These are phyloP conservation scores for Zalaria sp. DNA, from an alignment of 2,329 filamentous ascomycete species.

Conservation along the genomic window DNA sequence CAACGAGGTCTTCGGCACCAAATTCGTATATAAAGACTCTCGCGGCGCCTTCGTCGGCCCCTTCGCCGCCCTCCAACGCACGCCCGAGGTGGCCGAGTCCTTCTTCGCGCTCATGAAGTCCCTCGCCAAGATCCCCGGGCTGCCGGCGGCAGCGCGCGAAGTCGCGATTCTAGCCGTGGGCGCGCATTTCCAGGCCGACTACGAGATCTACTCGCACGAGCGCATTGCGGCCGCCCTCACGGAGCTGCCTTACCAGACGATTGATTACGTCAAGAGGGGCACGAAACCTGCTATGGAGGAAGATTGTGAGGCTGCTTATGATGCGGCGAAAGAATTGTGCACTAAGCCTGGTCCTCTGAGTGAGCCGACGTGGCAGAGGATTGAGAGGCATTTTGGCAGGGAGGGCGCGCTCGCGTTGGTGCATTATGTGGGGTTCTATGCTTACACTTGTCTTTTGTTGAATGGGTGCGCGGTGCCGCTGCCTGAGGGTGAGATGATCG, in stretches of 20 bases:
- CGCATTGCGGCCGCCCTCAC: conserved; percentile 7
- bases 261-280: conserved; percentile 7
- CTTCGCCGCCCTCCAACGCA: conserved; percentile 7
- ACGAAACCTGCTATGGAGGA: conserved; percentile 10
- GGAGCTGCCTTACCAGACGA: conserved; percentile 5
- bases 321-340: conserved; percentile 10
- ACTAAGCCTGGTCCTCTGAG: conserved; percentile 9
- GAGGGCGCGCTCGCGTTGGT: conserved; percentile 9
- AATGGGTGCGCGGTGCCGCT: conserved; percentile 11
- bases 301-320: conserved; percentile 9
- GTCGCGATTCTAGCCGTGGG: conserved; percentile 11
- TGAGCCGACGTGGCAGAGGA: conserved; percentile 8
- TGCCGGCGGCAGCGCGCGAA: conserved; percentile 10
- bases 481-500: conserved; percentile 6
- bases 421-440: conserved; percentile 11
- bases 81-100: conserved; percentile 4
- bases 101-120: conserved; percentile 2
- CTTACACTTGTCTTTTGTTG: conserved; percentile 10
- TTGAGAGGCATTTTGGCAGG: conserved; percentile 9
- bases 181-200: conserved; percentile 8
- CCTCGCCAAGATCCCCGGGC: conserved; percentile 5
- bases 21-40: conserved; percentile 4
- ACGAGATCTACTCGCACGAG: conserved; percentile 12
- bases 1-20: conserved; percentile 1
- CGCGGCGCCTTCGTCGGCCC: conserved; percentile 9